phyloP scores from a whole-genome alignment of 2,329 filamentous ascomycete genomes.

The Pseudopyricularia javanii region DNA sequence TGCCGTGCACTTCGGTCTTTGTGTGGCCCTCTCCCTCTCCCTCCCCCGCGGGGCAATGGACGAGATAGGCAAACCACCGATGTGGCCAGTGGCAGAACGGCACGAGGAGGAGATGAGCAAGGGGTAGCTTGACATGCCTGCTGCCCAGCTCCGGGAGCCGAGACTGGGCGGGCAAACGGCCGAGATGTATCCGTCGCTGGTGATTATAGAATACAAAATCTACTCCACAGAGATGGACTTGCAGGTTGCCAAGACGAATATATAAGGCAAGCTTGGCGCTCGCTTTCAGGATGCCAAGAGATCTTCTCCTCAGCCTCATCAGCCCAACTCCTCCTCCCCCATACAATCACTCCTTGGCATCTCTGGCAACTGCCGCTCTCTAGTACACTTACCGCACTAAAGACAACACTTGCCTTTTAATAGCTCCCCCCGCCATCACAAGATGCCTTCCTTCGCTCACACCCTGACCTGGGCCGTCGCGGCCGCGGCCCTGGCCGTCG shows the following conservation, averaged over 20 bases:
- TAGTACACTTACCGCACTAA: not conserved
- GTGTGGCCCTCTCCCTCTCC: too few species aligned
- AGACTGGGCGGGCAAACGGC: too few species aligned
- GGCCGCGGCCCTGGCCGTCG: slow-evolving; percentile 4
- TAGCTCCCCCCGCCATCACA: too few species aligned
- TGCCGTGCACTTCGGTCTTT: too few species aligned
- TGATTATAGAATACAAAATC: not conserved
- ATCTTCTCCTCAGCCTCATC: not conserved
- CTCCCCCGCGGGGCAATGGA: too few species aligned
- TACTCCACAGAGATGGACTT: not conserved
- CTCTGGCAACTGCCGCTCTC: not conserved
- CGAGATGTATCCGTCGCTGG: not conserved
- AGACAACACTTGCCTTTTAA: not conserved
- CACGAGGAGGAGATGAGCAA: too few species aligned
- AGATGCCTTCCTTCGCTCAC: slow-evolving; percentile 5
- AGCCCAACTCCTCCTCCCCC: not conserved
- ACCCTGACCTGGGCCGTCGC: slow-evolving; percentile 3
- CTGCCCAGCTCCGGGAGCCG: too few species aligned
- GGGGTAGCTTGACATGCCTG: too few species aligned
- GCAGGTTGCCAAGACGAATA: not conserved
- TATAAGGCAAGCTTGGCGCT: not conserved
- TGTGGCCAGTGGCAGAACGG: too few species aligned
- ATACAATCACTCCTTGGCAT: not conserved
- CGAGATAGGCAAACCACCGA: too few species aligned
- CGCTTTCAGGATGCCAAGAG: not conserved